A percentile compares a stretch with the other conserved stretches of the same genome.
phyloP scores from a whole-genome alignment of 192 early-diverging fungal genomes.

The Coemansia reversa region DNA sequence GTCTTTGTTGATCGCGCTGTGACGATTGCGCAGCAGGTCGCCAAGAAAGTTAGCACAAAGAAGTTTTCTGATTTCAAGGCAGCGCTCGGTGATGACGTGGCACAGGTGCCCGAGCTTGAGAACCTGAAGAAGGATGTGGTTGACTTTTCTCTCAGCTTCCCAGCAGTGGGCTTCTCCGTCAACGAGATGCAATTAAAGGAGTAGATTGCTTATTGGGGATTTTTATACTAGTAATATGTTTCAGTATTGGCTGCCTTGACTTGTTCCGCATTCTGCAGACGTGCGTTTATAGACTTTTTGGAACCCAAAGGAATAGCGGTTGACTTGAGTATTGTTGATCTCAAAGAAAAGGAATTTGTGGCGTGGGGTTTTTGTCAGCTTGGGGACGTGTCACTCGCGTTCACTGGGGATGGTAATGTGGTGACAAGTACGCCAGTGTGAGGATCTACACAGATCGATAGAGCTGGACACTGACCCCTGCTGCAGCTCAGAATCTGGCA shows the following conservation, averaged over 20 bases:
- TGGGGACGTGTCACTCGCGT: no score
- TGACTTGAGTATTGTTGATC: no score
- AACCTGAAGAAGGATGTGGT: slow-evolving; percentile 77
- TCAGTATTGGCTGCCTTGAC: background rate
- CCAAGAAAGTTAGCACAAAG: slow-evolving; percentile 62
- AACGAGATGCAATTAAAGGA: slow-evolving; percentile 62
- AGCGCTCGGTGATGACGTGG: slow-evolving; percentile 69
- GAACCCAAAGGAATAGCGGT: background rate
- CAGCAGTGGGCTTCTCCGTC: slow-evolving; percentile 80
- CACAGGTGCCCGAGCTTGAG: slow-evolving; percentile 59
- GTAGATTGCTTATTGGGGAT: slow-evolving; percentile 5
- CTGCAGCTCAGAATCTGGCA: no score
- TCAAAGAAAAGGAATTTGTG: no score
- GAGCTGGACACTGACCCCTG: no score
- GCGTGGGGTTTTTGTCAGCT: no score
- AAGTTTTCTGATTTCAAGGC: slow-evolving; percentile 93
- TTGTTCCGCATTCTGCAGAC: background rate
- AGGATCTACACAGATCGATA: no score
- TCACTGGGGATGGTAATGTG: no score
- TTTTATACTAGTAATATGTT: no score
- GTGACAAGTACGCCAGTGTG: no score
- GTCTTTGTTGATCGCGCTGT: slow-evolving; percentile 89
- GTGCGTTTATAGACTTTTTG: no score
- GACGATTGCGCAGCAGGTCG: slow-evolving; percentile 70
- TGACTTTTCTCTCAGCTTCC: slow-evolving; percentile 83